Conservation (phyloP, 257 asterid species). For the Ligustrum vulgare region DNA sequence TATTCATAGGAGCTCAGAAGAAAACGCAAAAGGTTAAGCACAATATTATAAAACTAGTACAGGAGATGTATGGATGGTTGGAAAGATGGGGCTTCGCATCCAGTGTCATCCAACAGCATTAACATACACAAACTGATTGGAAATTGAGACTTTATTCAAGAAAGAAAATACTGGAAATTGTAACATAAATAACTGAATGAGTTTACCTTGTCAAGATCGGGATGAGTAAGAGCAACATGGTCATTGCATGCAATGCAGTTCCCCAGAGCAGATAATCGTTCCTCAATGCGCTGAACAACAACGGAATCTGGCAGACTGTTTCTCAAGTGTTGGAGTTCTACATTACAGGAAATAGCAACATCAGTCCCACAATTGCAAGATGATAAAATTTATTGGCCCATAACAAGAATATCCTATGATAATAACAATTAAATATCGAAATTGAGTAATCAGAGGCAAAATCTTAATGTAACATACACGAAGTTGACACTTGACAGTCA, state of each 20-base stretch:
- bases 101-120: neutral
- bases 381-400: neutral
- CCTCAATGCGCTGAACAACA: constrained; percentile 91
- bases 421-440: neutral
- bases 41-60: neutral
- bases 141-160: neutral
- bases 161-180: neutral
- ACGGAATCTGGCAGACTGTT: constrained; percentile 84
- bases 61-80: no score
- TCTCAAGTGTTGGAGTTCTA: constrained; percentile 89
- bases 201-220: constrained; percentile 79
- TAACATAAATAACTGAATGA: constrained; percentile 3
- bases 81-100: neutral
- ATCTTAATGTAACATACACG: neutral
- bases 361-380: constrained; percentile 17
- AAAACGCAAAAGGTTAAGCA: neutral
- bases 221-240: constrained; percentile 90
- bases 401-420: neutral
- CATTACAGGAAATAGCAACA: constrained; percentile 13
- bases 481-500: neutral
- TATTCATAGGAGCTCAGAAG: neutral
- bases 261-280: constrained; percentile 86
- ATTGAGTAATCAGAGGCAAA: neutral
- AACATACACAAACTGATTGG: neutral
- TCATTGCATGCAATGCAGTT: constrained; percentile 93